Evolutionary conservation across 2,329 filamentous ascomycete genomes (phyloP).

Genomic region (Raffaelea deltoideospora): DNA sequence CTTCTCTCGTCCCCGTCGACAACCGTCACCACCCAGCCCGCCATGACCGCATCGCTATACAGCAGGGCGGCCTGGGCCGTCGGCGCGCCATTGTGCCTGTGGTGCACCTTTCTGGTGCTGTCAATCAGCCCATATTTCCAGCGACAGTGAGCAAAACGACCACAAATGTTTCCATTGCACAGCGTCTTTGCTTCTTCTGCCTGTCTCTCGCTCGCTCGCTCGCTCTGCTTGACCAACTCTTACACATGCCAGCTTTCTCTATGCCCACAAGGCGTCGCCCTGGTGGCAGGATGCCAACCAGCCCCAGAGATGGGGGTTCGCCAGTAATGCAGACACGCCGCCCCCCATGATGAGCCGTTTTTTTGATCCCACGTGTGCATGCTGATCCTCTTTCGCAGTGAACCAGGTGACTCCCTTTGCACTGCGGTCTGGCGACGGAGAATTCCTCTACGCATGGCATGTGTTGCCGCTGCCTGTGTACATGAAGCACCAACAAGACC

Average conservation of each 20-base stretch:
- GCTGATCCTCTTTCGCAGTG: slow-evolving; percentile 27
- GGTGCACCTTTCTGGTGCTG: slow-evolving; percentile 49
- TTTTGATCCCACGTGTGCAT: background rate
- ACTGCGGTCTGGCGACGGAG: slow-evolving; percentile 57
- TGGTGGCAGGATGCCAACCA: slow-evolving; percentile 59
- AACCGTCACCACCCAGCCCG: too few relatives aligned
- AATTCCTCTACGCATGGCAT: slow-evolving; percentile 80
- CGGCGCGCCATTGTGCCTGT: slow-evolving; percentile 45
- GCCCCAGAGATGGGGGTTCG: slow-evolving; percentile 75
- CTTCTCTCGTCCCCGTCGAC: background rate
- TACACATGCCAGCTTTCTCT: slow-evolving; percentile 51
- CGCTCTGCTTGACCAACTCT: background rate
- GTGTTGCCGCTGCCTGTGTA: slow-evolving; percentile 69
- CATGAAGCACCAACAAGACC: slow-evolving; percentile 48
- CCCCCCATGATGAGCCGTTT: too few relatives aligned
- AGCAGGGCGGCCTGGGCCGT: slow-evolving; percentile 35
- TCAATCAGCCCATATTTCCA: slow-evolving; percentile 59
- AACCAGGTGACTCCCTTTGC: slow-evolving; percentile 83
- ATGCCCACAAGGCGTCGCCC: slow-evolving; percentile 62
- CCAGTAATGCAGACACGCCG: too few relatives aligned
- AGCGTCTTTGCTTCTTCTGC: background rate
- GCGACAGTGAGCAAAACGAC: slow-evolving; percentile 50
- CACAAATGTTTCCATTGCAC: background rate
- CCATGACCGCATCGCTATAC: slow-evolving; percentile 2
- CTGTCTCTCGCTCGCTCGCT: background rate